These are phyloP conservation scores for Neospora caninum DNA, from an alignment of 169 alveolate genomes.

Conservation along the genomic window DNA sequence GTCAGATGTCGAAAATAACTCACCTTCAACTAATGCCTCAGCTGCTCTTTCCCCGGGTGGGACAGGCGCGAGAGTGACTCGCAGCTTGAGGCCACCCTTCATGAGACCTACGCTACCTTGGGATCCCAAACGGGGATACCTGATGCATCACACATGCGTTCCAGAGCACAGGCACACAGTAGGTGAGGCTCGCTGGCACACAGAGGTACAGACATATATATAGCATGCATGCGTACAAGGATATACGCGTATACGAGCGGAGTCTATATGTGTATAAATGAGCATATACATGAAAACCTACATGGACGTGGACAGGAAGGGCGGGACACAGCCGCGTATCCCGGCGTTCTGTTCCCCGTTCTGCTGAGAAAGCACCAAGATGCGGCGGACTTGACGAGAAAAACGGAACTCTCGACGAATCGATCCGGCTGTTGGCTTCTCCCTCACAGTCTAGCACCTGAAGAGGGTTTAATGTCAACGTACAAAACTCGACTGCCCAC, in stretches of 20 bases:
- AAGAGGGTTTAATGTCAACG: too few species aligned
- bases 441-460: too few species aligned
- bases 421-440: too few species aligned
- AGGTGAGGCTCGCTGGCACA: background rate
- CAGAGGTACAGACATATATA: background rate
- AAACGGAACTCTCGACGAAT: too few species aligned
- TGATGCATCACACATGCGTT: background rate
- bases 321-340: too few species aligned
- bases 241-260: too few species aligned
- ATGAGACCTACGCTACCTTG: background rate
- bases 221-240: too few species aligned
- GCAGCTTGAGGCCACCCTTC: slow-evolving; percentile 12
- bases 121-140: background rate
- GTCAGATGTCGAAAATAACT: background rate
- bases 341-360: too few species aligned
- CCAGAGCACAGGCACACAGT: background rate
- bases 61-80: slow-evolving; percentile 13
- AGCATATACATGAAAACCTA: background rate
- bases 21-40: slow-evolving; percentile 6
- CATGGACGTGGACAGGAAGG: too few species aligned
- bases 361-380: too few species aligned
- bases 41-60: background rate
- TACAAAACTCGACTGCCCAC: too few species aligned
- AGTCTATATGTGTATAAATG: background rate
- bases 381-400: too few species aligned